Evolutionary conservation across 306 rosid genomes (phyloP).

Genomic region (Quercus wislizeni): DNA sequence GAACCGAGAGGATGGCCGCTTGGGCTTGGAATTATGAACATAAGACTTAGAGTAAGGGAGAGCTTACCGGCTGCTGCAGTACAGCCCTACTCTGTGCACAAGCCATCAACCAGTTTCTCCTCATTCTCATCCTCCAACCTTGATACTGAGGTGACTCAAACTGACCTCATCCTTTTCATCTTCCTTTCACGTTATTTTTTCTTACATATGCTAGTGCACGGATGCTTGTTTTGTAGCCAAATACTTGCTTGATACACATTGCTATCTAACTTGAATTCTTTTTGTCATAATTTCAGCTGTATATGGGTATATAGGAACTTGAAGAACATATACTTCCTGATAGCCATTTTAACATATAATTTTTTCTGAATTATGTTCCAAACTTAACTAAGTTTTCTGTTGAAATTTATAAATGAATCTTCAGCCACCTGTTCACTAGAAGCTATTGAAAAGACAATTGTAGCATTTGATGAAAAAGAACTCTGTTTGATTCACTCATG

Average conservation of each 20-base stretch:
- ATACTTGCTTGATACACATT: neutral
- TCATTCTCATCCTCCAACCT: slow-evolving; percentile 82
- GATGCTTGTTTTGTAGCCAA: neutral
- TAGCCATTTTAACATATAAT: neutral
- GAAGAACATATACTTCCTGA: neutral
- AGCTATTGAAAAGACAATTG: neutral
- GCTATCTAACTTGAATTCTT: neutral
- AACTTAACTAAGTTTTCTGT: neutral
- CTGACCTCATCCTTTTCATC: neutral
- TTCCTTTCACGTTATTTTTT: slow-evolving; percentile 1
- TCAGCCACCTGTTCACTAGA: neutral
- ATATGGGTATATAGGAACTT: neutral
- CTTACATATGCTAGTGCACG: too few species aligned
- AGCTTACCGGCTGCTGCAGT: slow-evolving; percentile 33
- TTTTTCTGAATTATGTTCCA: neutral
- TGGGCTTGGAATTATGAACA: slow-evolving; percentile 60
- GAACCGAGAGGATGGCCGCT: slow-evolving; percentile 78
- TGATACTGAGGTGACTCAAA: slow-evolving; percentile 65
- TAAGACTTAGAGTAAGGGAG: slow-evolving; percentile 51
- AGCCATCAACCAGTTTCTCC: slow-evolving; percentile 66
- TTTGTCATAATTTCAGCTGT: neutral
- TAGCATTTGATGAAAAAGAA: neutral
- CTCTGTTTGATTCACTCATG: neutral
- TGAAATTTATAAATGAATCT: neutral
- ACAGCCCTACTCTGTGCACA: slow-evolving; percentile 29